Percentiles rank a stretch among this genome's conserved stretches.
phyloP scores from a whole-genome alignment of 2,329 filamentous ascomycete genomes.

The Sarocladiaceae sp. region DNA sequence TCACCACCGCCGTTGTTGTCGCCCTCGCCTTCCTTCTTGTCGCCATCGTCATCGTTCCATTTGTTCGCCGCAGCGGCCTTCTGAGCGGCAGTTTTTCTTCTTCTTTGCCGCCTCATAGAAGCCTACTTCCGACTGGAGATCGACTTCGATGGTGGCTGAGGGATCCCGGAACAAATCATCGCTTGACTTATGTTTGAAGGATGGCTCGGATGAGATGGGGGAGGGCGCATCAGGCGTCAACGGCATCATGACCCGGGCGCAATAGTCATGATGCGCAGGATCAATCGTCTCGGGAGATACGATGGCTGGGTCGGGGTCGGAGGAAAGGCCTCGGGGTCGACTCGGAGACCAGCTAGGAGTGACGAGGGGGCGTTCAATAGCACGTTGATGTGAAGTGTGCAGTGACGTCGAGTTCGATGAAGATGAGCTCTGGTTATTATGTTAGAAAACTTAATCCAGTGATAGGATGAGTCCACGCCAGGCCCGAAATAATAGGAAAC shows the following conservation, averaged over 20 bases:
- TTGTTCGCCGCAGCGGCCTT: constrained; percentile 14
- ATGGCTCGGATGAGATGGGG: not conserved
- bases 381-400: not conserved
- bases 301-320: constrained; percentile 10
- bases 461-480: not conserved
- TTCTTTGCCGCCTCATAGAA: constrained; percentile 52
- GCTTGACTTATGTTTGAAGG: not conserved
- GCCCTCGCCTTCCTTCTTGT: constrained; percentile 23
- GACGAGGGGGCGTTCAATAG: constrained; percentile 4
- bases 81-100: constrained; percentile 48
- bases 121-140: constrained; percentile 52
- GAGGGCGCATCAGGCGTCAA: not conserved
- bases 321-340: constrained; percentile 13
- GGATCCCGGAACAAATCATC: constrained; percentile 42
- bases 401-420: not conserved
- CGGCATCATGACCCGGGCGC: not conserved
- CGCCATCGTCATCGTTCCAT: constrained; percentile 16
- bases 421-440: not conserved
- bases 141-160: constrained; percentile 42
- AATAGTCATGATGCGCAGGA: not conserved
- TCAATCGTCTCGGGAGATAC: not conserved
- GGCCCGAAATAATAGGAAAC: not conserved
- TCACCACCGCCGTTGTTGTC: constrained; percentile 15
- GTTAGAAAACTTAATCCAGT: not conserved
- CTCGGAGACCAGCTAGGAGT: constrained; percentile 33